Percentiles rank a stretch among this genome's conserved stretches.
Evolutionary conservation across 2,329 filamentous ascomycete species (phyloP).

Genomic region (Penicillium sp.): DNA sequence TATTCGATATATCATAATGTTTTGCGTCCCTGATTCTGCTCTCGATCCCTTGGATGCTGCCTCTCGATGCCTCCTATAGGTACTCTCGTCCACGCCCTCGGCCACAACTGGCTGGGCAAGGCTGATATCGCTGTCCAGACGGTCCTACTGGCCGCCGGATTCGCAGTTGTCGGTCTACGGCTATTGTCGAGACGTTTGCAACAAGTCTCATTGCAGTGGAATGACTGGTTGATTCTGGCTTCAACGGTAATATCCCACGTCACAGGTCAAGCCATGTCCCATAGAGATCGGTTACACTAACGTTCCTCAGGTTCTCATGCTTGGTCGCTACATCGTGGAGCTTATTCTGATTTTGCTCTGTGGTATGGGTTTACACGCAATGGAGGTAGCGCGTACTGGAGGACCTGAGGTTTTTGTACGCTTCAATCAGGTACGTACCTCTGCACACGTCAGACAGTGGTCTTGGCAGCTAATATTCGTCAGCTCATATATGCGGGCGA

Average conservation of each 20-base stretch:
- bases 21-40: neutral
- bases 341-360: conserved; percentile 16
- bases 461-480: neutral
- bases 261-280: neutral
- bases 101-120: conserved; percentile 21
- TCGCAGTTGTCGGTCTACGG: conserved; percentile 14
- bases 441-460: neutral
- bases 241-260: conserved; percentile 9
- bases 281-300: neutral
- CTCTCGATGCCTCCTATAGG: conserved; percentile 8
- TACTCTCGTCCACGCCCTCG: conserved; percentile 12
- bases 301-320: conserved; percentile 9
- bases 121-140: conserved; percentile 20
- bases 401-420: conserved; percentile 5
- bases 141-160: conserved; percentile 8
- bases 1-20: neutral
- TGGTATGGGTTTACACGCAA: conserved; percentile 18
- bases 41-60: neutral
- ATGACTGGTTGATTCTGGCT: conserved; percentile 18
- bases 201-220: conserved; percentile 8
- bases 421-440: conserved; percentile 15
- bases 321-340: conserved; percentile 20
- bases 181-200: conserved; percentile 18
- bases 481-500: conserved; percentile 18
- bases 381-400: conserved; percentile 11